Conservation (phyloP, 345 rosid genomes). For the Carallia pectinifolia region DNA sequence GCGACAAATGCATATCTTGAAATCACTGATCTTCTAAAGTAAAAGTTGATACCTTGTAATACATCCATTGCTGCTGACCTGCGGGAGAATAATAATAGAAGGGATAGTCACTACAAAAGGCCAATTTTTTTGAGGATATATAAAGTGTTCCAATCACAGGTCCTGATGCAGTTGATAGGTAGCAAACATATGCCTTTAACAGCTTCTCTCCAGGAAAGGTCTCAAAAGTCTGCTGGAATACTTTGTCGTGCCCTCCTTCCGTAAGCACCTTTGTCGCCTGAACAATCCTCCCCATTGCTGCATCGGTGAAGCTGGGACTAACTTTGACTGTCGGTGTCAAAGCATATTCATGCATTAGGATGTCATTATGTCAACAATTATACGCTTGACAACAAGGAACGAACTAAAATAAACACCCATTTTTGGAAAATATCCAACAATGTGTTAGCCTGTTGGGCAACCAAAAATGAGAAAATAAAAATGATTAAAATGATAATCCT, state of each 20-base stretch:
- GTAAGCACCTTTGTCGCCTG: slow-evolving; percentile 68
- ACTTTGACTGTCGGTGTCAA: slow-evolving; percentile 49
- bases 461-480: too few species aligned
- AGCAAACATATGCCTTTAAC: slow-evolving; percentile 65
- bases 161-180: slow-evolving; percentile 68
- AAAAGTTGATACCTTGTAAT: slow-evolving; percentile 56
- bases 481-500: too few species aligned
- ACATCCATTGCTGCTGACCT: slow-evolving; percentile 53
- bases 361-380: background rate
- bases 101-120: slow-evolving; percentile 72
- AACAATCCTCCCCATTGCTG: slow-evolving; percentile 78
- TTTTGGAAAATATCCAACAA: too few species aligned
- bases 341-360: slow-evolving; percentile 7
- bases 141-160: slow-evolving; percentile 76
- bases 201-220: slow-evolving; percentile 56
- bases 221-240: slow-evolving; percentile 65
- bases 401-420: too few species aligned
- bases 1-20: background rate
- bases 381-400: too few species aligned
- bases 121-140: slow-evolving; percentile 51
- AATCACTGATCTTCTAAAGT: background rate
- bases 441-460: too few species aligned
- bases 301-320: slow-evolving; percentile 63
- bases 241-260: slow-evolving; percentile 77
- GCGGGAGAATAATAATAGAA: slow-evolving; percentile 43